Base-by-base conservation (phyloP, 2,329 filamentous ascomycete genomes). In the Colletotrichum sojae region DNA sequence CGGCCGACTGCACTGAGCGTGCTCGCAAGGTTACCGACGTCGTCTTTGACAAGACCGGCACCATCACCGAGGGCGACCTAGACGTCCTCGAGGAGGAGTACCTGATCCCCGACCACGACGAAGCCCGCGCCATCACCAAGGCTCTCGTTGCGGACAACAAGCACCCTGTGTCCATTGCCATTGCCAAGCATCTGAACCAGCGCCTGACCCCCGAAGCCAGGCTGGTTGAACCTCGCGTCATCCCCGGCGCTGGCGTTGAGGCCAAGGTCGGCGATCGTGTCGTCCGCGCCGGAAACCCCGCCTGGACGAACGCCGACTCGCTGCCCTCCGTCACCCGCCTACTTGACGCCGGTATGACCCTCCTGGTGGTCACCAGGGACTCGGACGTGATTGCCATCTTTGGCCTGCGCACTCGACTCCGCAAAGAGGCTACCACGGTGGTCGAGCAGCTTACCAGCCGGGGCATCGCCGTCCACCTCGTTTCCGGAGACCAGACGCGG, bases 31-130 rank as follows among this genome's bases (percentile, higher is more conserved):
- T 83, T 3, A 86, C 85, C 0, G 84, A 89, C 71, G 81, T 90
- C 3, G 82, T 91, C 1, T 89, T 92, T 69, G 88, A 91, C 80
- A 92, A 91, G 78, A 91, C 89, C 0, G 89, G 90, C 1, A 91
- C 88, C 0, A 77, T 91, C 22, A 90, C 89, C 0, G 78, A 81
- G 27, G 87, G 84, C 0, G 78, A 82, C 15, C 74, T 80, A 10
- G 73, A 75, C 18, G 76, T 79, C 25, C 49, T 74, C 15, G 70
- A 72, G 16, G 66, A 74, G 18, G 65, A 76, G 15, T 71, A 69
- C 8, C 60, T 76, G 39, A 67, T 63, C n/a, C 25, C 65, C 5
- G 67, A 74, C 57, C 60, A 73, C 16, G 70, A 74, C n/a, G 67
- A 74, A 40, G 74, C 71, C 18, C 67, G 72, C 16, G 74, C 75